Evolutionary conservation across 371 early-diverging fungal species (phyloP).

Genomic region (Funneliformis caledonium): DNA sequence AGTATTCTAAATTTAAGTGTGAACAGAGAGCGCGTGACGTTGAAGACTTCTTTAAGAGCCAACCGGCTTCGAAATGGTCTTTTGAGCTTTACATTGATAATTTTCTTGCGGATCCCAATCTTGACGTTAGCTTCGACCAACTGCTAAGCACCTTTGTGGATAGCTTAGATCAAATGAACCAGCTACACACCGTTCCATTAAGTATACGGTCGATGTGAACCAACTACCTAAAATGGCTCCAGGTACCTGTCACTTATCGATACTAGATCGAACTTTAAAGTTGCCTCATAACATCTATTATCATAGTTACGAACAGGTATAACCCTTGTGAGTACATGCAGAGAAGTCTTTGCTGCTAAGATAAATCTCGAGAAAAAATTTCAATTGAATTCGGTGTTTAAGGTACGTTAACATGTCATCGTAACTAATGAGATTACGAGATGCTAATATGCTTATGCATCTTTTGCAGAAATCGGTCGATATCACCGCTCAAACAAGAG

Average conservation of each 20-base stretch:
- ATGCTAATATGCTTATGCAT: neutral
- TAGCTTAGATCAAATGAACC: slow-evolving; percentile 28
- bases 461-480: neutral
- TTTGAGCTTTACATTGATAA: slow-evolving; percentile 26
- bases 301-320: slow-evolving; percentile 16
- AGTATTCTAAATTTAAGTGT: slow-evolving; percentile 18
- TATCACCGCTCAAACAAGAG: neutral
- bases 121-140: slow-evolving; percentile 15
- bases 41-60: slow-evolving; percentile 31
- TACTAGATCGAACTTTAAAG: slow-evolving; percentile 11
- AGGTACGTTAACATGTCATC: slow-evolving; percentile 24
- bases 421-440: slow-evolving; percentile 20
- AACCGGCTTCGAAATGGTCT: slow-evolving; percentile 34
- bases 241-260: slow-evolving; percentile 27
- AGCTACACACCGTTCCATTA: slow-evolving; percentile 12
- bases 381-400: slow-evolving; percentile 7
- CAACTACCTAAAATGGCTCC: slow-evolving; percentile 7
- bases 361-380: slow-evolving; percentile 1
- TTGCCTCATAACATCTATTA: slow-evolving; percentile 36
- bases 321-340: neutral
- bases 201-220: slow-evolving; percentile 13
- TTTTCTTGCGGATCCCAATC: neutral
- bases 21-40: neutral
- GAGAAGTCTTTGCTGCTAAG: slow-evolving; percentile 18
- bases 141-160: slow-evolving; percentile 21